Evolutionary conservation across 1,284 basidiomycete species (phyloP), one percentile per base, ranked within the genome.

Genomic region (Ceratobasidium papillatum): DNA sequence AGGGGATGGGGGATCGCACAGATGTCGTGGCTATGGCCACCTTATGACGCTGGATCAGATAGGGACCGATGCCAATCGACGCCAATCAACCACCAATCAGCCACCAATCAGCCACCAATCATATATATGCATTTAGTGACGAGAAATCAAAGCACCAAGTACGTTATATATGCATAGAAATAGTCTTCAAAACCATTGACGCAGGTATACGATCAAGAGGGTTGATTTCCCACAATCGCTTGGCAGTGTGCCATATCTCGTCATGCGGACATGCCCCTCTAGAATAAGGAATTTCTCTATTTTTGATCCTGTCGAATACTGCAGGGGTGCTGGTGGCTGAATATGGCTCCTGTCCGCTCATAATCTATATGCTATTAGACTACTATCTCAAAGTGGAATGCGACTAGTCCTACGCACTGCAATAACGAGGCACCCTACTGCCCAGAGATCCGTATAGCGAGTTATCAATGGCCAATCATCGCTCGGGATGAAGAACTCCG

Each of bases 1-100:
- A 27, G 22, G 36, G 4, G 5, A 38, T 14, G 19, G 38, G n/a
- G 52, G 17, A 32, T 30, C 56, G 25, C 17, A n/a, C 11, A 47
- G 54, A 30, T 71, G 52, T 47, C 66, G 54, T 71, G 66, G 66
- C 66, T 71, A 71, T 34, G 54, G 54, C 38, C 52, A 58, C 52
- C 41, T 8, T 47, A 66, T 51, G 25, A 14, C 41, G 52, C 30
- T 11, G n/a, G 30, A 27, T 54, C 52, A 14, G 30, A 54, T 27
- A 25, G 27, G 30, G 22, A 45, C 43, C 43, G 19, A 19, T 45
- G 43, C 27, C 25, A 32, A 27, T 54, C 25, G 30, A 27, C 30
- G 25, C 25, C 52, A 54, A 41, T 41, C 38, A 51, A 19, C 49
- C 49, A 51, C n/a, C n/a, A n/a, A n/a, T n/a, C n/a, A n/a, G n/a